Evolutionary conservation across 2,329 filamentous ascomycete genomes (phyloP).

Genomic region (Cladosporium sp.): DNA sequence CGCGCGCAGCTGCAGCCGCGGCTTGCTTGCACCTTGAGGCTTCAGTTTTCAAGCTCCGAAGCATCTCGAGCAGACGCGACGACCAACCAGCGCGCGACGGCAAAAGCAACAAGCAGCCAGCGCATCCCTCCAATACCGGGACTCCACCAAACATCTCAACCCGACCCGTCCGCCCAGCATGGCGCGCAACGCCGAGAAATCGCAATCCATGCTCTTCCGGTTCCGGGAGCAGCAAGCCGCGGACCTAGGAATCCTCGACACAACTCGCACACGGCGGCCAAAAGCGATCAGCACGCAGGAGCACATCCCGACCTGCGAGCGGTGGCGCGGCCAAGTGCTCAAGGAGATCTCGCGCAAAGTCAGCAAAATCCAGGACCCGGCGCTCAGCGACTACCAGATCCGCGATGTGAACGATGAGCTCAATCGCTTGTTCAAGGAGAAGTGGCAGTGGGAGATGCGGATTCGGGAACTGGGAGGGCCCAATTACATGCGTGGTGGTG

Average conservation of each 20-base stretch:
- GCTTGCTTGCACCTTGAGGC: neutral
- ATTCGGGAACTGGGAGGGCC: constrained; percentile 93
- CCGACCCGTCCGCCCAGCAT: constrained; percentile 13
- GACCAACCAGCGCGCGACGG: neutral
- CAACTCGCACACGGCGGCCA: constrained; percentile 79
- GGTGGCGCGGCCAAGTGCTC: constrained; percentile 95
- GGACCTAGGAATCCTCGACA: constrained; percentile 92
- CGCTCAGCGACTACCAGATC: constrained; percentile 93
- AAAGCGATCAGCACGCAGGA: constrained; percentile 84
- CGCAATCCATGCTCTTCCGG: constrained; percentile 99
- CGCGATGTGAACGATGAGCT: constrained; percentile 98
- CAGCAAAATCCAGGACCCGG: constrained; percentile 84
- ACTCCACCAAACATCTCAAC: neutral
- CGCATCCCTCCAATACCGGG: neutral
- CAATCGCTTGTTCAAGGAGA: constrained; percentile 98
- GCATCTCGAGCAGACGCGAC: neutral
- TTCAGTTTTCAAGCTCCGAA: constrained; percentile 8
- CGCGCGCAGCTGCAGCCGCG: neutral
- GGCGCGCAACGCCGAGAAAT: constrained; percentile 97
- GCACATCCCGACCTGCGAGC: constrained; percentile 81
- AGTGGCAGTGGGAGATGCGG: constrained; percentile 98
- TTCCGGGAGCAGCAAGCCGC: constrained; percentile 96
- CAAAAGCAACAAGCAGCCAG: neutral
- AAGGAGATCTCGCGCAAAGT: constrained; percentile 97
- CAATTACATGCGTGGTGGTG: constrained; percentile 79